Conservation (phyloP, 805 yeast species). For the Ogataea ganodermae region DNA sequence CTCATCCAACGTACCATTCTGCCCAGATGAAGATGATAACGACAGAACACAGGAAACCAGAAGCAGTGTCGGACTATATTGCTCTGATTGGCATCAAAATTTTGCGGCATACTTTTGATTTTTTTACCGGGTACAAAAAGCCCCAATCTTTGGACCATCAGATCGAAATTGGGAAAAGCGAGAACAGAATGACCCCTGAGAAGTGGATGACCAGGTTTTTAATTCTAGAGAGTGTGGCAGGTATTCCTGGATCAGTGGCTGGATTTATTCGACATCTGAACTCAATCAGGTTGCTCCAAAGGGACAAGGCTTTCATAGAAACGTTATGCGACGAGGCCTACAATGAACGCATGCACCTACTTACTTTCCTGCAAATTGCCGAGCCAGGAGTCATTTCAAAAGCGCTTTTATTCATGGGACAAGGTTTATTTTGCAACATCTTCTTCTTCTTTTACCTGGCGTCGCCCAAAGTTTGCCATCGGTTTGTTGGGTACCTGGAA, state of each 20-base stretch:
- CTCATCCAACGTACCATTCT: slow-evolving; percentile 43
- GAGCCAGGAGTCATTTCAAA: slow-evolving; percentile 62
- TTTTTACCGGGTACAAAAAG: slow-evolving; percentile 64
- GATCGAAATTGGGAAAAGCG: slow-evolving; percentile 24
- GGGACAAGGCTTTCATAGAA: slow-evolving; percentile 77
- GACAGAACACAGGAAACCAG: slow-evolving; percentile 54
- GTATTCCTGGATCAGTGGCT: slow-evolving; percentile 81
- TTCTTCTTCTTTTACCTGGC: slow-evolving; percentile 62
- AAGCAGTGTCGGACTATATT: slow-evolving; percentile 48
- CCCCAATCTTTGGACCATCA: slow-evolving; percentile 43
- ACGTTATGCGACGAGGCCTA: slow-evolving; percentile 74
- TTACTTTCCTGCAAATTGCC: slow-evolving; percentile 66
- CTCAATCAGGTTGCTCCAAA: slow-evolving; percentile 56
- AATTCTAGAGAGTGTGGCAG: slow-evolving; percentile 71
- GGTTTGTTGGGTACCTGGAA: slow-evolving; percentile 77
- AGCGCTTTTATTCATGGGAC: slow-evolving; percentile 57
- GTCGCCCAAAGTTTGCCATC: slow-evolving; percentile 65
- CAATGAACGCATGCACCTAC: slow-evolving; percentile 75
- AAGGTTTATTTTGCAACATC: slow-evolving; percentile 67
- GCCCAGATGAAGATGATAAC: slow-evolving; percentile 44
- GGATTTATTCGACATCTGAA: slow-evolving; percentile 71
- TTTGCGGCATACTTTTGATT: slow-evolving; percentile 56
- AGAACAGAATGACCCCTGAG: slow-evolving; percentile 56
- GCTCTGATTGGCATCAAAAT: slow-evolving; percentile 50
- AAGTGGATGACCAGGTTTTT: slow-evolving; percentile 66